Conservation (phyloP, 1,284 basidiomycete species). For the Peniophora sp. region DNA sequence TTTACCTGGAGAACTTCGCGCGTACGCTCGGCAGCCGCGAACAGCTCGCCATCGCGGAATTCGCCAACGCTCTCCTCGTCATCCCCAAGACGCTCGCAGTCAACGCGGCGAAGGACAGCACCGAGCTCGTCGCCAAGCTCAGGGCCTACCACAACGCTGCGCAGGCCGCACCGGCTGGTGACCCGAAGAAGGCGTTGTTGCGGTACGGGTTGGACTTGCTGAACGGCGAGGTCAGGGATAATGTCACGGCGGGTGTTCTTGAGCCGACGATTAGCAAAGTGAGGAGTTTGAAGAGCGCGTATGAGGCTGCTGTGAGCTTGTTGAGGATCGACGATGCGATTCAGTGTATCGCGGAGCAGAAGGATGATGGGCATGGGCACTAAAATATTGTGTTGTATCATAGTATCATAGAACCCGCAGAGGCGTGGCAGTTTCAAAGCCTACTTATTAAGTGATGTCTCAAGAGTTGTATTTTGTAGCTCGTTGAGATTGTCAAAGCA, state of each 20-base stretch:
- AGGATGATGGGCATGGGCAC: constrained; percentile 59
- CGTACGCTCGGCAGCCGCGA: constrained; percentile 96
- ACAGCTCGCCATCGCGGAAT: constrained; percentile 98
- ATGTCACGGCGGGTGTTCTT: constrained; percentile 87
- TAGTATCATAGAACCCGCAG: too few relatives aligned
- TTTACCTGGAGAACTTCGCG: constrained; percentile 99
- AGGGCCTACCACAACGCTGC: constrained; percentile 97
- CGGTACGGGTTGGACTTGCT: constrained; percentile 94
- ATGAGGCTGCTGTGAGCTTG: constrained; percentile 93
- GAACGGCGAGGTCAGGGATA: constrained; percentile 93
- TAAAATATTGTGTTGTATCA: constrained; percentile 15
- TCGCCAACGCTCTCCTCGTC: constrained; percentile 86
- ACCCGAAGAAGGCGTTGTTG: constrained; percentile 92
- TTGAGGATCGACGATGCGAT: constrained; percentile 95
- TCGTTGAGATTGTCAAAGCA: too few relatives aligned
- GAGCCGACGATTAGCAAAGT: constrained; percentile 98
- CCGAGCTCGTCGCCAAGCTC: constrained; percentile 94
- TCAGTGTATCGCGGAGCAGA: constrained; percentile 69
- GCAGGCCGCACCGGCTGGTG: constrained; percentile 83
- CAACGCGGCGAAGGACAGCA: constrained; percentile 98
- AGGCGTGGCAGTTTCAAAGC: too few relatives aligned
- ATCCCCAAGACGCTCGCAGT: constrained; percentile 97
- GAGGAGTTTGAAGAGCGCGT: constrained; percentile 91
- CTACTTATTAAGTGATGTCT: too few relatives aligned
- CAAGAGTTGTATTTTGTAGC: too few relatives aligned